Conservation (phyloP, 441 rosid species). For the Arabidopsis lyrata region DNA sequence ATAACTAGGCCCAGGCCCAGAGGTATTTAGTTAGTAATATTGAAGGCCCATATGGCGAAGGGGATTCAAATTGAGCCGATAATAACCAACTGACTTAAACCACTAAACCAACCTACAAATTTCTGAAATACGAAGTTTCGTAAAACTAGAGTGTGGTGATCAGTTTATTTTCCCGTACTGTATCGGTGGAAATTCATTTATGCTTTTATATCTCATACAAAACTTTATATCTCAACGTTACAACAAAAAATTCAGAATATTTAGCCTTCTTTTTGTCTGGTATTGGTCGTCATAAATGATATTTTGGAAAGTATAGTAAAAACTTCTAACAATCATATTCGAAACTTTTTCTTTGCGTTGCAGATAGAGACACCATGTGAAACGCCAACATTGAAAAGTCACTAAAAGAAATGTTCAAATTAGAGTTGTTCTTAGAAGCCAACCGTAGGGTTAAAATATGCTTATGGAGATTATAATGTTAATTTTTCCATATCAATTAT, state of each 20-base stretch:
- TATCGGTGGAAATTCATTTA: background rate
- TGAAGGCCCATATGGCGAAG: background rate
- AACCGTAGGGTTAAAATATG: constrained; percentile 13
- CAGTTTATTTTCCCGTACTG: background rate
- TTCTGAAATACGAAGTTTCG: background rate
- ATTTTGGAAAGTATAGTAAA: background rate
- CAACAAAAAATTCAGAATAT: background rate
- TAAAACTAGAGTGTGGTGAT: background rate
- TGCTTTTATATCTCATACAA: background rate
- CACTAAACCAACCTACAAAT: background rate
- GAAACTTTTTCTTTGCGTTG: background rate
- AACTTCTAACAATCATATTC: constrained; percentile 6
- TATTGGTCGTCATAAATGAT: background rate
- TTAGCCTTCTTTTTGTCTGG: background rate
- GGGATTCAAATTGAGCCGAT: background rate
- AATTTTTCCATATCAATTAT: background rate
- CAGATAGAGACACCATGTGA: constrained; percentile 16
- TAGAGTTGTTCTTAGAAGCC: constrained; percentile 3
- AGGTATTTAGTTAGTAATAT: background rate
- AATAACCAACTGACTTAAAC: background rate
- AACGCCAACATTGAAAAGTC: constrained; percentile 13
- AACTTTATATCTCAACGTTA: background rate
- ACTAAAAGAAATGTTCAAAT: constrained; percentile 26
- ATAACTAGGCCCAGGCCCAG: background rate
- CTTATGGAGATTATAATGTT: background rate